Evolutionary conservation across 2,329 filamentous ascomycete genomes (phyloP).

Genomic region (Aschersonia sp.): DNA sequence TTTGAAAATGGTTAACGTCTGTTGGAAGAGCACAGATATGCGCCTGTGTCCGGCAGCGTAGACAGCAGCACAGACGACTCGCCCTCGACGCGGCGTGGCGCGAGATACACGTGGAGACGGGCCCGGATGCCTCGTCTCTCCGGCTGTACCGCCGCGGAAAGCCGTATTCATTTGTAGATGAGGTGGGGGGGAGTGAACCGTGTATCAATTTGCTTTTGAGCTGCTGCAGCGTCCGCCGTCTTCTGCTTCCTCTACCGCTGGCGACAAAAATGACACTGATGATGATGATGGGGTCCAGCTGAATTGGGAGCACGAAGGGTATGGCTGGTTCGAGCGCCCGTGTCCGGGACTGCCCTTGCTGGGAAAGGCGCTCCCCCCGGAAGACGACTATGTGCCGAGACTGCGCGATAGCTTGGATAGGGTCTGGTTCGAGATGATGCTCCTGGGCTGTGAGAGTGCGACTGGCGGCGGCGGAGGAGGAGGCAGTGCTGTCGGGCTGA

Average conservation of each 20-base stretch:
- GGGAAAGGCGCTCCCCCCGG: slow-evolving; percentile 4
- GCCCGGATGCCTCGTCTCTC: slow-evolving; percentile 29
- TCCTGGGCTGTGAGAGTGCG: no score
- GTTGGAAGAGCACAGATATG: slow-evolving; percentile 33
- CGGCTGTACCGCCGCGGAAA: slow-evolving; percentile 41
- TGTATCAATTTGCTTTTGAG: slow-evolving; percentile 46
- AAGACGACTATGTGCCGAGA: slow-evolving; percentile 38
- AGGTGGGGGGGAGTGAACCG: slow-evolving; percentile 41
- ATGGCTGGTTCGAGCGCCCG: slow-evolving; percentile 30
- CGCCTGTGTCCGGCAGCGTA: slow-evolving; percentile 48
- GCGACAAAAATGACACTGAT: no score
- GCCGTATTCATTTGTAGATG: slow-evolving; percentile 41
- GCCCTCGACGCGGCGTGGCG: slow-evolving; percentile 45
- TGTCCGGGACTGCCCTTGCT: no score
- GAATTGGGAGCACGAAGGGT: slow-evolving; percentile 49
- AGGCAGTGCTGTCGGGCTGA: slow-evolving; percentile 22
- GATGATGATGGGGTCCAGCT: slow-evolving; percentile 20
- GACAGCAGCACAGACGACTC: slow-evolving; percentile 31
- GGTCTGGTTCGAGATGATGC: slow-evolving; percentile 39
- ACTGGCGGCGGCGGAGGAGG: no score
- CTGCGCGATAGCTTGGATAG: slow-evolving; percentile 42
- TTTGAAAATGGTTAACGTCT: no score
- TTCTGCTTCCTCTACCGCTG: no score
- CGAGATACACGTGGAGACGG: slow-evolving; percentile 49
- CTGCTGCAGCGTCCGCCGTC: no score